These are phyloP conservation scores for Urtica urens DNA, from an alignment of 306 rosid genomes.

Conservation along the genomic window DNA sequence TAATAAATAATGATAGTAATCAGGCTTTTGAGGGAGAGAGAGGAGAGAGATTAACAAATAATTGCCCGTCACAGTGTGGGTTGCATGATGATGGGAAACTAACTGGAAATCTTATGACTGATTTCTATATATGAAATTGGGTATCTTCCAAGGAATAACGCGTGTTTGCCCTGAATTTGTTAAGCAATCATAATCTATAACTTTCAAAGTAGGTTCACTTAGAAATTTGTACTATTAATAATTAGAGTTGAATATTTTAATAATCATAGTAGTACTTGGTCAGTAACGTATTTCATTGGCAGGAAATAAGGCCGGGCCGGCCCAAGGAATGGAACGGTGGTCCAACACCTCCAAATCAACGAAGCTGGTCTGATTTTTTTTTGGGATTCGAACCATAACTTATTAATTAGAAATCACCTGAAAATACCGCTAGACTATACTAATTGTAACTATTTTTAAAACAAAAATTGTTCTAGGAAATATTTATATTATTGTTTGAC, in stretches of 20 bases:
- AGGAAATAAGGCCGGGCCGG: no score
- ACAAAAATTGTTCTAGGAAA: no score
- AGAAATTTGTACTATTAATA: slow-evolving; percentile 1
- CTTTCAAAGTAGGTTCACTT: slow-evolving; percentile 9
- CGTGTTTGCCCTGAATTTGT: slow-evolving; percentile 24
- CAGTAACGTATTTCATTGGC: no score
- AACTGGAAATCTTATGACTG: slow-evolving; percentile 1
- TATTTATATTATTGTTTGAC: no score
- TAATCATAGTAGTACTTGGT: no score
- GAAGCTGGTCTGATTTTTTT: no score
- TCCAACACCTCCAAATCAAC: no score
- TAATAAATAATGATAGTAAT: slow-evolving; percentile 1
- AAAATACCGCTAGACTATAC: no score
- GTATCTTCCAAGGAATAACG: slow-evolving; percentile 23
- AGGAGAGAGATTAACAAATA: slow-evolving; percentile 48
- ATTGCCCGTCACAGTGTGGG: slow-evolving; percentile 40
- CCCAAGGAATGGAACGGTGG: no score
- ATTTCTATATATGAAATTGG: slow-evolving; percentile 8
- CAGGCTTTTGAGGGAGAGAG: slow-evolving; percentile 23
- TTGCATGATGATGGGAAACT: slow-evolving; percentile 31
- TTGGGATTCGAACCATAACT: no score
- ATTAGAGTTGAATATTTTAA: slow-evolving; percentile 13
- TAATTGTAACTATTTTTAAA: no score
- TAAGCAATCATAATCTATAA: slow-evolving; percentile 1
- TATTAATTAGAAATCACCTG: no score